Conservation (phyloP, 1,284 basidiomycete genomes). For the Sanghuangporus baumii region DNA sequence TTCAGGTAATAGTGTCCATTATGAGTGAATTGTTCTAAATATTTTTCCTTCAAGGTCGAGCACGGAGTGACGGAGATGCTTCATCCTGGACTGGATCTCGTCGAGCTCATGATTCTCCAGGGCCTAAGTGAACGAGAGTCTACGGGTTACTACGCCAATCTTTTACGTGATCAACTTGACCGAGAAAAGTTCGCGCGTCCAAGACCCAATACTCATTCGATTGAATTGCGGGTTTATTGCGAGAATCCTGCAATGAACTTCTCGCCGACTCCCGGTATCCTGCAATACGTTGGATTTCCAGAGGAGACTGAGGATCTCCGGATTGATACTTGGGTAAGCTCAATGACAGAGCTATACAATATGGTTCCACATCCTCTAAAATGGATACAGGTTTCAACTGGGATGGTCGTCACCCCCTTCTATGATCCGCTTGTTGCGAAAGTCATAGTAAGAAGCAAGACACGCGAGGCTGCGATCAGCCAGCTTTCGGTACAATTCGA, state of each 20-base stretch:
- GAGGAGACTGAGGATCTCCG: conserved; percentile 33
- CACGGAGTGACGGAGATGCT: conserved; percentile 62
- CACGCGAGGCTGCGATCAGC: conserved; percentile 36
- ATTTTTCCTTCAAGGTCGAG: conserved; percentile 43
- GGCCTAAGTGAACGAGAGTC: conserved; percentile 33
- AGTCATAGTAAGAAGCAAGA: conserved; percentile 40
- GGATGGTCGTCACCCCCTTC: conserved; percentile 45
- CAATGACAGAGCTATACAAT: background rate
- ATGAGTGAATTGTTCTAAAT: background rate
- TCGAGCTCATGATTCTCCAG: conserved; percentile 61
- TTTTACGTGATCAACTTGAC: conserved; percentile 23
- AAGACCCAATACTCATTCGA: conserved; percentile 35
- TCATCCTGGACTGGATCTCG: conserved; percentile 55
- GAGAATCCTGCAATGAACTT: conserved; percentile 60
- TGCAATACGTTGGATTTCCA: conserved; percentile 49
- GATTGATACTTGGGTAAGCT: conserved; percentile 48
- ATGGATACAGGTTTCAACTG: conserved; percentile 39
- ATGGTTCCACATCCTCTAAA: background rate
- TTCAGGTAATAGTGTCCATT: conserved; percentile 39
- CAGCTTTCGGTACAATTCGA: conserved; percentile 26
- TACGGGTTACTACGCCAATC: conserved; percentile 24
- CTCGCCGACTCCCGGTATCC: conserved; percentile 54
- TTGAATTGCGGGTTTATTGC: conserved; percentile 63
- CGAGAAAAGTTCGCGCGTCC: conserved; percentile 29
- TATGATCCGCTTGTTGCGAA: conserved; percentile 59